Evolutionary conservation across 306 rosid genomes (phyloP), one percentile per base, ranked within the genome.

Genomic region (Gastrolobium villosum): DNA sequence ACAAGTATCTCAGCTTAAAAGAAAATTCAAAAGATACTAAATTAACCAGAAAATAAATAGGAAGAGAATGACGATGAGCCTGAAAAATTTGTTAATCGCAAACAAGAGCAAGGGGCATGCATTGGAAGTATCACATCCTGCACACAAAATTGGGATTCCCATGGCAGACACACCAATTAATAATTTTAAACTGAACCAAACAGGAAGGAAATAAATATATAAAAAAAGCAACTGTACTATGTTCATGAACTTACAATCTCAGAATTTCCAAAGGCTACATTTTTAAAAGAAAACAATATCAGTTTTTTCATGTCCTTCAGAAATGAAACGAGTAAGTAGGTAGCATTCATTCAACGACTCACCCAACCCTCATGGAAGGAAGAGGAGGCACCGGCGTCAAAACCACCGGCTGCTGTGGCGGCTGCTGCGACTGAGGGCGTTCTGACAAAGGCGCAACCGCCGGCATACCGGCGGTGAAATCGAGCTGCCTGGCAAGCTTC

Each of bases 401-500:
- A 46, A 49, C 7, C 37, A 41, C 36, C 50, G 71, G 61, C 1
- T 61, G 70, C 55, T 45, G 70, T 0, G 37, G 35, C 32, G 36
- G 26, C 37, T 11, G 65, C 70, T 70, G 87, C 14, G 84, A 65
- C 73, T 80, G 87, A 48, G 84, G 77, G 26, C 70, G 83, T 30
- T 85, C 91, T 57, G 90, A 85, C 74, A 79, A 32, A 6, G 62
- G 87, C 31, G 49, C 75, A 69, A 75, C 74, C 3, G 78, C 83
- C 32, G 90, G 74, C 13, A 77, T 49, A 10, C 86, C 93, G n/a
- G 82, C 92, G 15, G 94, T 92, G 90, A 94, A 94, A 90, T 92
- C 98, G 75, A 94, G 97, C 89, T 94, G 99, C 87, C 99, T 88
- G 54, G 97, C 97, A 2, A 94, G 97, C 90, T 92, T 94, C 91